phyloP scores from a whole-genome alignment of 1,139 yeast genomes.

The Blastobotrys aristatus region DNA sequence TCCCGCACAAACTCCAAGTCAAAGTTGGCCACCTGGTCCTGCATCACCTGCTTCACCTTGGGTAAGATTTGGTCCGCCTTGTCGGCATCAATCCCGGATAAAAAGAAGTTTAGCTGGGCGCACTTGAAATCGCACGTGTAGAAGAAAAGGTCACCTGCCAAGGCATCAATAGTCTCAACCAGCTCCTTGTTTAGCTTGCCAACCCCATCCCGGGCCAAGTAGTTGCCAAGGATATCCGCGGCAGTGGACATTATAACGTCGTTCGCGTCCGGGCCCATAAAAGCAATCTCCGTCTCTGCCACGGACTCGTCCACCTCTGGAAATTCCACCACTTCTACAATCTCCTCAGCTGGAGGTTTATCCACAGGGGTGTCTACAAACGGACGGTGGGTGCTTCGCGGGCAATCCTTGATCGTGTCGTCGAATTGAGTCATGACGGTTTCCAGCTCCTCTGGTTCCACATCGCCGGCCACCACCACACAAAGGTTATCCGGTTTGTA shows the following conservation, averaged over 20 bases:
- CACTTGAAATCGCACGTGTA: slow-evolving; percentile 60
- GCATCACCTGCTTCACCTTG: slow-evolving; percentile 48
- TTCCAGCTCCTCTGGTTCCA: slow-evolving; percentile 69
- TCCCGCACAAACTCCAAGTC: slow-evolving; percentile 65
- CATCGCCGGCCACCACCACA: slow-evolving; percentile 75
- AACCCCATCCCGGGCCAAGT: slow-evolving; percentile 55
- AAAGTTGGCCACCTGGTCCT: slow-evolving; percentile 48
- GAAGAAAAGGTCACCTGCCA: slow-evolving; percentile 66
- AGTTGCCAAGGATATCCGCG: slow-evolving; percentile 63
- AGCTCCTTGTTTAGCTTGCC: slow-evolving; percentile 67
- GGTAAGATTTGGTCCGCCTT: slow-evolving; percentile 49
- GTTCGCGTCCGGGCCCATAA: slow-evolving; percentile 74
- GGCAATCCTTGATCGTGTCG: slow-evolving; percentile 43
- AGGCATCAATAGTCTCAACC: slow-evolving; percentile 78
- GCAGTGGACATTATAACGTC: slow-evolving; percentile 59
- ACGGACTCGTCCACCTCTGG: slow-evolving; percentile 86
- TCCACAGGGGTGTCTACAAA: slow-evolving; percentile 68
- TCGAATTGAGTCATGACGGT: slow-evolving; percentile 62
- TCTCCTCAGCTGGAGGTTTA: slow-evolving; percentile 36
- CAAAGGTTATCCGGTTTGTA: slow-evolving; percentile 85
- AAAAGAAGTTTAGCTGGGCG: slow-evolving; percentile 52
- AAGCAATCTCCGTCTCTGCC: slow-evolving; percentile 69
- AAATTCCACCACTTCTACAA: slow-evolving; percentile 57
- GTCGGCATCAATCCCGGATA: slow-evolving; percentile 75
- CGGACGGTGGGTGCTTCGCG: slow-evolving; percentile 51